Evolutionary conservation across 768 basidiomycete genomes (phyloP).

Genomic region (Lentinula edodes): DNA sequence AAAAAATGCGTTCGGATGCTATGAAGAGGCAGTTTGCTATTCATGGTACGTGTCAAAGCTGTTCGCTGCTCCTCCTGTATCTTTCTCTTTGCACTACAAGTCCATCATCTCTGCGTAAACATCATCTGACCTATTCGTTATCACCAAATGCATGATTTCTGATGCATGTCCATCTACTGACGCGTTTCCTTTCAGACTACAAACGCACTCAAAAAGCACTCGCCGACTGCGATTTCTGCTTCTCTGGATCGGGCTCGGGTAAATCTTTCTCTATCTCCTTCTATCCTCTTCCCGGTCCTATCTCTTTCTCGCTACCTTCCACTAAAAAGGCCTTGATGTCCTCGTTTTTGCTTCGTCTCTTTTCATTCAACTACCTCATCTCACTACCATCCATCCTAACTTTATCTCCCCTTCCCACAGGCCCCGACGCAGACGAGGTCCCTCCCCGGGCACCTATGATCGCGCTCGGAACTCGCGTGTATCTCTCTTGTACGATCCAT

Average conservation of each 20-base stretch:
- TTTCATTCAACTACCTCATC: neutral
- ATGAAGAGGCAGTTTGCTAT: constrained; percentile 98
- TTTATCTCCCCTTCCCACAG: neutral
- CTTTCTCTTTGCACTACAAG: neutral
- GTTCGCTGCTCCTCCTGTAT: neutral
- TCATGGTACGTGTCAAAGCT: constrained; percentile 51
- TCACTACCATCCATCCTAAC: neutral
- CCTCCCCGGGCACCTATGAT: constrained; percentile 83
- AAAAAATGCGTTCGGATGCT: constrained; percentile 94
- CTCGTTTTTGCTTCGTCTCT: neutral
- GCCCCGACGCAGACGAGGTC: constrained; percentile 75
- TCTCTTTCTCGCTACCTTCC: neutral
- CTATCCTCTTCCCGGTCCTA: neutral
- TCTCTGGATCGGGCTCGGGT: constrained; percentile 16
- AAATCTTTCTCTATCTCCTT: neutral
- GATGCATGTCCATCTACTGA: neutral
- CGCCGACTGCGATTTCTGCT: constrained; percentile 83
- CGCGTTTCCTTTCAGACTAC: constrained; percentile 56
- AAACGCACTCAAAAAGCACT: constrained; percentile 90
- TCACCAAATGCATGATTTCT: neutral
- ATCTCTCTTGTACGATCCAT: constrained; percentile 81
- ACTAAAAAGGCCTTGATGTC: neutral
- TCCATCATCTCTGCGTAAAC: no score
- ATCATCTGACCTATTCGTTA: neutral
- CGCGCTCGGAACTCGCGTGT: constrained; percentile 86